Base-by-base conservation (phyloP, 108 stramenopile species). In the Seminavis robusta region DNA sequence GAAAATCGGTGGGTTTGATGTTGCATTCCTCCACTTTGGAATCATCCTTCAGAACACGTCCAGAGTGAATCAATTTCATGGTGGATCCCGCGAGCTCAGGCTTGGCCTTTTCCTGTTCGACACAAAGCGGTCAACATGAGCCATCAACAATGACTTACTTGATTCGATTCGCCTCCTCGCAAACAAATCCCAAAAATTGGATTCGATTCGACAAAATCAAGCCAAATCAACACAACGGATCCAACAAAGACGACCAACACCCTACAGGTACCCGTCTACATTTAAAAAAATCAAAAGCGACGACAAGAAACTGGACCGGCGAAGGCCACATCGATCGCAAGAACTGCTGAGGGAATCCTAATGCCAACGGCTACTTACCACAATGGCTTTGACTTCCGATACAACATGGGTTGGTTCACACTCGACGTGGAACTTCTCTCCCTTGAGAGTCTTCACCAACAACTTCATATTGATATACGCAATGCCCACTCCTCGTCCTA, bases 61-160 rank as follows among this genome's bases (percentile, higher is more conserved):
- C 97, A 2, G 91, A 85, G 64, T 97, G 95, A 62, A 98, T 98
- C 34, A 98, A 77, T 77, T 97, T 98, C 88, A 91, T 76, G 40
- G 21, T 55, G 31, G 74, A 71, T 24, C 88, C 89, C 1, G 79
- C 71, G 7, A 93, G 67, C 33, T 89, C 91, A 2, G 87, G 58
- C 23, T 91, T 84, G 49, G 67, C 50, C 16, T 56, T 46, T 86
- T 88, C 86, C 86, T 91, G 27, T 28, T 28, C 45, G 1, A 41
- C 16, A 5, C 28, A 8, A 8, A 52, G 34, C 13, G 25, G 19
- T 10, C 15, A 52, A 41, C 1, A 20, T 23, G 13, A 37, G 36
- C 9, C 13, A 13, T 37, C 11, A 37, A 37, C 9, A 37, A 37
- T 13, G 36, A 9, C 13, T 37, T 9, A 37, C 36, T 37, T n/a